These are phyloP conservation scores for Aeschynomene evenia DNA, from an alignment of 306 rosid species.

Conservation along the genomic window DNA sequence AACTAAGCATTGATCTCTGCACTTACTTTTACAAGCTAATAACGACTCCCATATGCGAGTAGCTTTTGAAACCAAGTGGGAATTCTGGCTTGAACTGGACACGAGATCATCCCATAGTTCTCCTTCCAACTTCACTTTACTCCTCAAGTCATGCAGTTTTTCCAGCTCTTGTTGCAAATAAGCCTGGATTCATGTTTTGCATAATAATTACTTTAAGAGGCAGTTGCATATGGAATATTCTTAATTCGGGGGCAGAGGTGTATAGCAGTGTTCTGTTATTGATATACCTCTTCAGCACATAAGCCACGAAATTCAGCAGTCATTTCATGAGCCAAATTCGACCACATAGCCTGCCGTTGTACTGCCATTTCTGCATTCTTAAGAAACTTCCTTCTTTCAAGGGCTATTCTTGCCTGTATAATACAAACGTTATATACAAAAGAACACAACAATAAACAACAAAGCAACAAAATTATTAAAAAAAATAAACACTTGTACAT, in stretches of 20 bases:
- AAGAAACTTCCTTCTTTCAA: constrained; percentile 89
- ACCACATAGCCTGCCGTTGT: constrained; percentile 97
- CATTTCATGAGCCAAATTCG: constrained; percentile 97
- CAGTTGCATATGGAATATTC: constrained; percentile 6
- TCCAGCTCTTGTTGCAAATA: constrained; percentile 99
- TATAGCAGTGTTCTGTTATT: background rate
- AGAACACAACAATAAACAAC: constrained; percentile 13
- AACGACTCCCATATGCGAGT: constrained; percentile 98
- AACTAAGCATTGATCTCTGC: background rate
- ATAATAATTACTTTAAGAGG: constrained; percentile 15
- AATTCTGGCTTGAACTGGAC: constrained; percentile 95
- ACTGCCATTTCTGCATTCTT: constrained; percentile 95
- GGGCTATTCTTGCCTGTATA: constrained; percentile 92
- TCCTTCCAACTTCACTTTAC: constrained; percentile 98
- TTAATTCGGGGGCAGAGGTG: background rate
- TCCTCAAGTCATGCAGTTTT: constrained; percentile 89
- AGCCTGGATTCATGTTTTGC: constrained; percentile 64
- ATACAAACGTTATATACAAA: constrained; percentile 30
- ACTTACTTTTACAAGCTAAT: constrained; percentile 93
- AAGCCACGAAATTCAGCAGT: constrained; percentile 97
- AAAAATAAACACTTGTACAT: background rate
- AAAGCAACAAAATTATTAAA: background rate
- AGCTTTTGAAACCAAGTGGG: constrained; percentile 96
- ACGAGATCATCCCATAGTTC: constrained; percentile 98
- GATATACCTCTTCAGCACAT: constrained; percentile 95